phyloP scores from a whole-genome alignment of 345 rosid genomes.

The Salix koriyanagi region DNA sequence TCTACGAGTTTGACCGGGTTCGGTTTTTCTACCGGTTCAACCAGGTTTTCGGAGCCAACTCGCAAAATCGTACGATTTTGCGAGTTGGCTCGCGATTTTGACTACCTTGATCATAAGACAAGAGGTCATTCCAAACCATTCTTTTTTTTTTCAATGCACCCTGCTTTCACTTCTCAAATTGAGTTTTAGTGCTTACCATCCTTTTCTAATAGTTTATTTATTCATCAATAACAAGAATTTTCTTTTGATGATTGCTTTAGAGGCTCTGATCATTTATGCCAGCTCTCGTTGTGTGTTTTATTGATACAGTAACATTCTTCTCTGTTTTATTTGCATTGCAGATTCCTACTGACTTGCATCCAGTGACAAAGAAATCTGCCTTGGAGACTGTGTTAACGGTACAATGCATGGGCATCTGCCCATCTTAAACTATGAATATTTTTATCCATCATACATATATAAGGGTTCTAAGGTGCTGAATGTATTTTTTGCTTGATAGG shows the following conservation, averaged over 20 bases:
- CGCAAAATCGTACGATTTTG: too few species aligned
- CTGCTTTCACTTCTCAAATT: neutral
- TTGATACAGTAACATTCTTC: constrained; percentile 4
- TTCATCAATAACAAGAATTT: neutral
- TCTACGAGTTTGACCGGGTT: too few species aligned
- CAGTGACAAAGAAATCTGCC: constrained; percentile 82
- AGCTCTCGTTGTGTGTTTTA: constrained; percentile 3
- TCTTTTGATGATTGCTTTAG: neutral
- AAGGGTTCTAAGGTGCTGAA: neutral
- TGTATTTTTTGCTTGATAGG: neutral
- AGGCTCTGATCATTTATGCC: neutral
- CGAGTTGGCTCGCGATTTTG: too few species aligned
- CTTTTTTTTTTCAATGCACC: neutral
- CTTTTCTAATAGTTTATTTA: neutral
- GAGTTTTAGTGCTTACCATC: neutral
- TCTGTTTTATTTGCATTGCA: constrained; percentile 34
- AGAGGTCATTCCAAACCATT: neutral
- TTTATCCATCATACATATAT: neutral
- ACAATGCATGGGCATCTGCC: constrained; percentile 11
- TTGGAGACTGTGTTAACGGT: constrained; percentile 99
- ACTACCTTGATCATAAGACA: neutral
- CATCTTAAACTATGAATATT: neutral
- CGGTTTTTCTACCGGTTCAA: too few species aligned
- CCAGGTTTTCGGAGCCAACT: too few species aligned
- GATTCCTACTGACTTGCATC: constrained; percentile 99